Evolutionary conservation across 371 early-diverging fungal species (phyloP), one percentile per base, ranked within the genome.

Genomic region (Lichtheimia ornata): DNA sequence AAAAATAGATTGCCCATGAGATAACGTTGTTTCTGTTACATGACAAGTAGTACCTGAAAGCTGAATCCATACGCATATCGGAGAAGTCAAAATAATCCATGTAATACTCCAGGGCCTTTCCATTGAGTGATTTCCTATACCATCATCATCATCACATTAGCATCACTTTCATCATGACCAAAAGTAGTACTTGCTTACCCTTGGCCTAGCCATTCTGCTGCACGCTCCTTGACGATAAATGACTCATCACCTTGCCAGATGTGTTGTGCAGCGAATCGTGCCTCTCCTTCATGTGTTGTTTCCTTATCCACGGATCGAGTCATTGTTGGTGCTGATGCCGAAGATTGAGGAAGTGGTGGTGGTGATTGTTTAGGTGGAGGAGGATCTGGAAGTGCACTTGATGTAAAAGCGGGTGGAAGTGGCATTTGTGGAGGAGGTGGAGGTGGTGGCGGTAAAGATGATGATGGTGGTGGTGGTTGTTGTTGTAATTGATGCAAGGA

Each of bases 11-110:
- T 47, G 7, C 14, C 47, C 0, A 47, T 47, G 35, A 35, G 35
- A 35, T 35, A 11, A 35, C 0, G 11, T 1, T 35, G 35, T 2
- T 45, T 45, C 45, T 45, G 3, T 22, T 47, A 6, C 47, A 18
- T n/a, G 45, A 45, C 45, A 15, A 45, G 4, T 6, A 47, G 17
- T 18, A 47, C 47, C 47, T 81, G 64, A 96, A 91, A 15, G 92
- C 91, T 57, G 81, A 76, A 61, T 96, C 96, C 17, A 96, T 70
- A 22, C 84, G 72, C 69, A 82, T 73, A 15, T 79, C 82, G 1
- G 64, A 41, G 67, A 94, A 95, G 49, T 91, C 86, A 74, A 89
- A 92, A 61, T 82, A 72, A 13, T 83, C 67, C 83, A 96, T 90
- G 66, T 91, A 96, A 40, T 76, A 77, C 11, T 62, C 60, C 51